Evolutionary conservation across 257 asterid species (phyloP), one percentile per base, ranked within the genome.

Genomic region (Echites panduratus): DNA sequence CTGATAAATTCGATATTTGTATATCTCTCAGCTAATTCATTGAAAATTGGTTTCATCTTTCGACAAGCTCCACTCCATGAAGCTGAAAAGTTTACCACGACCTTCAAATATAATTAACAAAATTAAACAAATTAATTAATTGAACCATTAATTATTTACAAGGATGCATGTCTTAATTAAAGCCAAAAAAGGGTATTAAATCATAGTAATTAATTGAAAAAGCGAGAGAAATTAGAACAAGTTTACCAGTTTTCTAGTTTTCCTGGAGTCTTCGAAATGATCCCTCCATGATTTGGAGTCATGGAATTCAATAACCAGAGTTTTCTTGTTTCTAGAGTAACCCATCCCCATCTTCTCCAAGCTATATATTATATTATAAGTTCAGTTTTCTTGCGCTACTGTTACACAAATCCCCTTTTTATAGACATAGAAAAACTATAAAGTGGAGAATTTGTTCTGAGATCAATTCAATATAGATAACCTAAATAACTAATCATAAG

Each of bases 1-100:
- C 82, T 89, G 86, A 87, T 71, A 82, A 92, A 89, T 75, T 87
- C 93, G 3, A 88, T 87, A 20, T 89, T 88, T 1, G 81, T 66
- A 70, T 80, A 91, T 62, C 75, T 84, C 7, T 82, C 82, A 12
- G 96, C 87, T 44, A 91, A 80, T 57, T 82, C 95, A 1, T 82
- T 73, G 53, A 93, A 45, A 5, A 81, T 76, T 16, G 93, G 96
- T 24, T 73, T 83, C 68, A 91, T 85, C 63, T 7, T 48, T 72
- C 81, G 74, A 45, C 91, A 91, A 17, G 96, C 95, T 70, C 90
- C 89, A 24, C 95, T 89, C 96, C 97, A 89, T 27, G 89, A 44
- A 10, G 96, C 94, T 1, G 90, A 81, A 88, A 93, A 91, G 75
- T 91, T 80, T 19, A 89, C 53, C 65, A 91, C 92, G 76, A 89